A percentile compares a stretch with the other conserved stretches of the same genome.
Evolutionary conservation across 345 rosid species (phyloP).

Genomic region (Brassica incana): DNA sequence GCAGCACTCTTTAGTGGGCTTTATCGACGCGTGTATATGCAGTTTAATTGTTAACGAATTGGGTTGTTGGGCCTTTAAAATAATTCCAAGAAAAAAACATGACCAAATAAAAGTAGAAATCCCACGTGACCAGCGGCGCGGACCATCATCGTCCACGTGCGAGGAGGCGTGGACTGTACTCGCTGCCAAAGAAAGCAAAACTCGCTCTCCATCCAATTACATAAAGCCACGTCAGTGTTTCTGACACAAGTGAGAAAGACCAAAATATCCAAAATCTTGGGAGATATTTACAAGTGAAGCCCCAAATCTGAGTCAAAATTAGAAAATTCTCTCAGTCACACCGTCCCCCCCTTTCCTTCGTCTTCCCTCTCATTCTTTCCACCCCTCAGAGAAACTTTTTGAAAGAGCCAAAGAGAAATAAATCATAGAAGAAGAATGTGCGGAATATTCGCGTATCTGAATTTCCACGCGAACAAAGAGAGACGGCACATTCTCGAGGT

Average conservation of each 20-base stretch:
- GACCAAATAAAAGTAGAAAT: background rate
- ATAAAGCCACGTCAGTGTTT: background rate
- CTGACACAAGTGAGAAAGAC: background rate
- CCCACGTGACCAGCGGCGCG: background rate
- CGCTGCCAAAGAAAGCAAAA: background rate
- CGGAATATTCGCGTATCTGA: constrained; percentile 92
- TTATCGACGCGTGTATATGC: background rate
- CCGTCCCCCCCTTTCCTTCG: background rate
- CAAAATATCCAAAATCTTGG: background rate
- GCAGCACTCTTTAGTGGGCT: background rate
- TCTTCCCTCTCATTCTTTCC: constrained; percentile 35
- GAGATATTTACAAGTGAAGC: background rate
- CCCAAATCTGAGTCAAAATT: background rate
- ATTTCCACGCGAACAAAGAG: constrained; percentile 67
- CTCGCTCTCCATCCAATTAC: background rate
- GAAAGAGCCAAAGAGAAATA: background rate
- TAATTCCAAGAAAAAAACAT: too few species aligned
- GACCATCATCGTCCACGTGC: background rate
- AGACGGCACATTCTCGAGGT: constrained; percentile 78
- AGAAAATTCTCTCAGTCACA: background rate
- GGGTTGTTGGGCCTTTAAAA: background rate
- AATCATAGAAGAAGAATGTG: constrained; percentile 51
- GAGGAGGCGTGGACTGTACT: background rate
- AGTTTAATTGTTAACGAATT: too few species aligned
- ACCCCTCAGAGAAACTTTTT: background rate